Conservation (phyloP, 2,329 filamentous ascomycete species). For the Mollisiaceae sp. region DNA sequence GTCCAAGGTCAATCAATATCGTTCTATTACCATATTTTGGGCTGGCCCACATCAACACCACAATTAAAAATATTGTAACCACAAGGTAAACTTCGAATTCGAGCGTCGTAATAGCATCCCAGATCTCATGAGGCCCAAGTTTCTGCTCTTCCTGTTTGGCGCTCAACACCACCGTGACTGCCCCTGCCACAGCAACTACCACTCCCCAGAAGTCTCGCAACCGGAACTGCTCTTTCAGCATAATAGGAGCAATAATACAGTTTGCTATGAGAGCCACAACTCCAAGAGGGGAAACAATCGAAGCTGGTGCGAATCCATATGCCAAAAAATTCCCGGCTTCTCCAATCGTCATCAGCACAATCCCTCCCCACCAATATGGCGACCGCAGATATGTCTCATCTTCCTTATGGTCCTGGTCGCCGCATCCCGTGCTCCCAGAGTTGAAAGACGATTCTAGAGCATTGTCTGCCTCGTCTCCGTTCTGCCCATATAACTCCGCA, state of each 20-base stretch:
- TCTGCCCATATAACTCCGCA: constrained; percentile 41
- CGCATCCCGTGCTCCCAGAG: constrained; percentile 49
- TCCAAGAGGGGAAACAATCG: constrained; percentile 93
- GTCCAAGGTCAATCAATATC: constrained; percentile 88
- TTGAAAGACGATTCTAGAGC: constrained; percentile 58
- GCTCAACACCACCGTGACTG: constrained; percentile 90
- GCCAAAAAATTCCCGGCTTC: constrained; percentile 97
- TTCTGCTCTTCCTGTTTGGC: constrained; percentile 89
- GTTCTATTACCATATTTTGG: constrained; percentile 82
- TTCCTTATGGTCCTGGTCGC: constrained; percentile 42
- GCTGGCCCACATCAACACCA: constrained; percentile 80
- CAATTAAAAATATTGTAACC: constrained; percentile 75
- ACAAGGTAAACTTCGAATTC: constrained; percentile 91
- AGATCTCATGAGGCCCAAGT: constrained; percentile 88
- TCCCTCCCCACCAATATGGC: constrained; percentile 95
- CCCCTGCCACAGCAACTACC: constrained; percentile 82
- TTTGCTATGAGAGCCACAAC: constrained; percentile 98
- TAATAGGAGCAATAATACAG: constrained; percentile 91
- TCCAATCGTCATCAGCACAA: constrained; percentile 88
- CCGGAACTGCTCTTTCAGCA: constrained; percentile 91
- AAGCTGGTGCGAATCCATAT: constrained; percentile 96
- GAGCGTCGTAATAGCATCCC: constrained; percentile 83
- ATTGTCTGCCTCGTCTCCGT: constrained; percentile 52
- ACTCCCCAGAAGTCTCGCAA: constrained; percentile 87
- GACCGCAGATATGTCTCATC: constrained; percentile 80